Evolutionary conservation across 345 rosid genomes (phyloP).

Genomic region (Lumnitzera littorea): DNA sequence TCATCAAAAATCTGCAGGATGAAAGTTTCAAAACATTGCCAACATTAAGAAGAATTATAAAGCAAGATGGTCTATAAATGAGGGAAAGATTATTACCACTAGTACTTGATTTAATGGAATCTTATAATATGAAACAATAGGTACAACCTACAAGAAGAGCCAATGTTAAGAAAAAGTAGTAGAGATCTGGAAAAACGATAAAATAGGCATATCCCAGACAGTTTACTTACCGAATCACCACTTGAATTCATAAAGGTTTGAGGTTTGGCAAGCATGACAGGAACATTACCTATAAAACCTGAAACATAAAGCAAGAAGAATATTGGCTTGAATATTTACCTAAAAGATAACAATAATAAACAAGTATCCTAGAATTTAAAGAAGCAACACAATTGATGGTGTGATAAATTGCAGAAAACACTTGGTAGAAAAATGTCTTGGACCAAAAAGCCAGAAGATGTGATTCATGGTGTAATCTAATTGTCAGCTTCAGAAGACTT

Average conservation of each 20-base stretch:
- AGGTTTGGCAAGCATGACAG: slow-evolving; percentile 90
- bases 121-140: slow-evolving; percentile 80
- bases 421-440: too few relatives aligned
- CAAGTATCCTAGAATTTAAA: too few relatives aligned
- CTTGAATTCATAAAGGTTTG: slow-evolving; percentile 93
- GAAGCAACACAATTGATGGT: too few relatives aligned
- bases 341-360: too few relatives aligned
- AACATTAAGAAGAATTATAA: slow-evolving; percentile 3
- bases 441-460: too few relatives aligned
- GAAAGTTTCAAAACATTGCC: neutral
- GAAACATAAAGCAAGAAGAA: slow-evolving; percentile 4
- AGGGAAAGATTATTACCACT: slow-evolving; percentile 39
- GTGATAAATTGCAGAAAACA: too few relatives aligned
- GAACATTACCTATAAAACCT: slow-evolving; percentile 76
- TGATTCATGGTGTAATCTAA: too few relatives aligned
- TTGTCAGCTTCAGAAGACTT: too few relatives aligned
- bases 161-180: slow-evolving; percentile 2
- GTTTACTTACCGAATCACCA: slow-evolving; percentile 95
- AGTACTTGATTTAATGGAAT: slow-evolving; percentile 91
- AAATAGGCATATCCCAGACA: slow-evolving; percentile 11
- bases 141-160: slow-evolving; percentile 59
- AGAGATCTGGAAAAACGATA: slow-evolving; percentile 4
- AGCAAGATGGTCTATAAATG: neutral
- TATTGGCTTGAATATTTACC: too few relatives aligned
- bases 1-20: slow-evolving; percentile 74